Percentiles rank a stretch among this genome's conserved stretches.
These are phyloP conservation scores for Alternaria atra DNA, from an alignment of 2,329 filamentous ascomycete genomes.

Conservation along the genomic window DNA sequence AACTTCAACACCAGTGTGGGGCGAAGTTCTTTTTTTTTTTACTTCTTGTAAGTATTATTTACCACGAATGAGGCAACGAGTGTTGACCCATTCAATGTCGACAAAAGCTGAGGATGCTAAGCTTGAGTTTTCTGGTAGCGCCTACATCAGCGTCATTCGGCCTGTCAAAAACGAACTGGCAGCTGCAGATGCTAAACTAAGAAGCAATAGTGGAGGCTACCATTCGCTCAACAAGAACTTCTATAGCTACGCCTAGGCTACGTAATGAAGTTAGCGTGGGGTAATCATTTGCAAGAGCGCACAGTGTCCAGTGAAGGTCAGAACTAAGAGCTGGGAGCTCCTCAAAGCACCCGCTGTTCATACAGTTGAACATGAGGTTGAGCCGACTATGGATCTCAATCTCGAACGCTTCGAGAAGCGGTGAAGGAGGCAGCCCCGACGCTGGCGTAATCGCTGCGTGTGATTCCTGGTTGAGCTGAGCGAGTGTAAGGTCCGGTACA, in stretches of 20 bases:
- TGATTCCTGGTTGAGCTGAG: neutral
- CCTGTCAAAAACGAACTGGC: neutral
- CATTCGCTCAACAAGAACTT: constrained; percentile 8
- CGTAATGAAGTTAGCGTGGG: neutral
- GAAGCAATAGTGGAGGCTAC: neutral
- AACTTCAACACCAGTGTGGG: neutral
- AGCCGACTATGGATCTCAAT: constrained; percentile 6
- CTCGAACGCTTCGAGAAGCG: neutral
- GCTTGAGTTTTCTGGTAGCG: neutral
- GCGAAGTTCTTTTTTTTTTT: neutral
- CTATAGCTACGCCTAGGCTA: constrained; percentile 6
- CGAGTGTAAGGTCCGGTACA: constrained; percentile 3
- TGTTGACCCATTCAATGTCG: neutral
- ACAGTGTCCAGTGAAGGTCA: constrained; percentile 10
- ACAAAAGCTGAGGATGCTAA: neutral
- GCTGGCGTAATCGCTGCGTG: neutral
- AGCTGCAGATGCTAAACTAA: neutral
- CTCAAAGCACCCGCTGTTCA: neutral
- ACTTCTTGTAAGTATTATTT: neutral
- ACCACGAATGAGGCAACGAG: neutral
- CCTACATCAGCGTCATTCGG: neutral
- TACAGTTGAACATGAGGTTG: constrained; percentile 5
- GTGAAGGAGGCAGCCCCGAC: neutral
- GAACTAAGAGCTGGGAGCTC: neutral
- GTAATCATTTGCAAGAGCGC: constrained; percentile 1